A percentile compares a stretch with the other conserved stretches of the same genome.
phyloP scores from a whole-genome alignment of 495 filamentous ascomycete species.

The Penicillium nucicola region DNA sequence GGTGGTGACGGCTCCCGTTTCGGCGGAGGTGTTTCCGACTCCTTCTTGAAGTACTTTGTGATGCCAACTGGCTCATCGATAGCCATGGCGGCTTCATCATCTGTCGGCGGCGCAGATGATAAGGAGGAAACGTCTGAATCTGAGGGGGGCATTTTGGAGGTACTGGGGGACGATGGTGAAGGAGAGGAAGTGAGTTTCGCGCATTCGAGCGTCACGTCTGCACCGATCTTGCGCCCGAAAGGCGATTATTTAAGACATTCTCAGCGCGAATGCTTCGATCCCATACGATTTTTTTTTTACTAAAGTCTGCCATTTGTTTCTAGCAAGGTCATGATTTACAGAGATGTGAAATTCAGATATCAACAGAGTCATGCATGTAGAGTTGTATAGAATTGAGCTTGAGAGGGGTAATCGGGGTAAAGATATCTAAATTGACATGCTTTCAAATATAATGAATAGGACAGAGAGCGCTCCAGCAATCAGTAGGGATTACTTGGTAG shows the following conservation, averaged over 20 bases:
- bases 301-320: not conserved
- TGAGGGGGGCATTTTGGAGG: conserved; percentile 47
- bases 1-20: conserved; percentile 79
- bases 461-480: too few species aligned
- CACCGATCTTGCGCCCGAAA: conserved; percentile 26
- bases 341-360: not conserved
- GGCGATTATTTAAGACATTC: conserved; percentile 14
- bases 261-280: conserved; percentile 9
- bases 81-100: conserved; percentile 49
- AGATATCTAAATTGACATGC: not conserved
- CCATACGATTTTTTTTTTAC: not conserved
- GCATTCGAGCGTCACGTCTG: conserved; percentile 31
- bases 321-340: not conserved
- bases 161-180: conserved; percentile 22
- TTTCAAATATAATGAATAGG: too few species aligned
- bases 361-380: not conserved
- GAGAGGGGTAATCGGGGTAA: not conserved
- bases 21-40: conserved; percentile 61
- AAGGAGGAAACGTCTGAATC: conserved; percentile 57
- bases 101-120: conserved; percentile 55
- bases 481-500: too few species aligned
- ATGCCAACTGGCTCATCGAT: conserved; percentile 43
- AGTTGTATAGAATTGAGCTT: not conserved
- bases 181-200: conserved; percentile 23
- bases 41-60: conserved; percentile 47